Evolutionary conservation across 2,329 filamentous ascomycete genomes (phyloP).

Genomic region (Venturia pyrina): DNA sequence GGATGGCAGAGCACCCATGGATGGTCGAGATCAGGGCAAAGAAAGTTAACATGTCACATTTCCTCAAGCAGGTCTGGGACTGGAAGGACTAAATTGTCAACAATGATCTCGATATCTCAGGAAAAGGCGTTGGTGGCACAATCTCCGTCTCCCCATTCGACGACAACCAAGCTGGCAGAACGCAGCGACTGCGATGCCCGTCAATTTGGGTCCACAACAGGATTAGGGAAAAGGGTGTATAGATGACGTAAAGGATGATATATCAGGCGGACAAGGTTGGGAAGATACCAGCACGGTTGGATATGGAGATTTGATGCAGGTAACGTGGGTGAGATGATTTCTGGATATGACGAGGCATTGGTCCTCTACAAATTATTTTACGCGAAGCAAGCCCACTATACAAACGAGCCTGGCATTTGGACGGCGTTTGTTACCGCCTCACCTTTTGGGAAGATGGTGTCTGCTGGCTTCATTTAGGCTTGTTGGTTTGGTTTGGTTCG

Average conservation of each 20-base stretch:
- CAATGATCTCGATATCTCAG: not conserved
- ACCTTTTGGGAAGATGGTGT: not conserved
- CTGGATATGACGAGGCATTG: not conserved
- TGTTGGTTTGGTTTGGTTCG: not conserved
- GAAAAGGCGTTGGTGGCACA: not conserved
- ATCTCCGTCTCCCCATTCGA: not conserved
- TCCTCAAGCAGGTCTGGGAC: constrained; percentile 90
- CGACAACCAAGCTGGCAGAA: not conserved
- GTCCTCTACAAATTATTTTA: not conserved
- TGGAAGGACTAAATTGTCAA: constrained; percentile 59
- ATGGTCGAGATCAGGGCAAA: constrained; percentile 94
- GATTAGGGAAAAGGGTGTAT: not conserved
- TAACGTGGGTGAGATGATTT: not conserved
- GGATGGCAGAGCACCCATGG: constrained; percentile 98
- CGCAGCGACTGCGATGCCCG: not conserved
- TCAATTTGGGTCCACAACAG: not conserved
- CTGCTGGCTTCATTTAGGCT: not conserved
- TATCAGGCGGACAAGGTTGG: not conserved
- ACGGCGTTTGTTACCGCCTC: not conserved
- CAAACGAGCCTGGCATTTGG: not conserved
- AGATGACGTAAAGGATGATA: not conserved
- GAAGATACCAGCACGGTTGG: not conserved
- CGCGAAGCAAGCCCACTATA: not conserved
- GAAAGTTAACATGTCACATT: constrained; percentile 95
- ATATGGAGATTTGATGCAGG: not conserved